A percentile compares a stretch with the other conserved stretches of the same genome.
Evolutionary conservation across 768 basidiomycete genomes (phyloP).

Genomic region (Megacollybia marginata): DNA sequence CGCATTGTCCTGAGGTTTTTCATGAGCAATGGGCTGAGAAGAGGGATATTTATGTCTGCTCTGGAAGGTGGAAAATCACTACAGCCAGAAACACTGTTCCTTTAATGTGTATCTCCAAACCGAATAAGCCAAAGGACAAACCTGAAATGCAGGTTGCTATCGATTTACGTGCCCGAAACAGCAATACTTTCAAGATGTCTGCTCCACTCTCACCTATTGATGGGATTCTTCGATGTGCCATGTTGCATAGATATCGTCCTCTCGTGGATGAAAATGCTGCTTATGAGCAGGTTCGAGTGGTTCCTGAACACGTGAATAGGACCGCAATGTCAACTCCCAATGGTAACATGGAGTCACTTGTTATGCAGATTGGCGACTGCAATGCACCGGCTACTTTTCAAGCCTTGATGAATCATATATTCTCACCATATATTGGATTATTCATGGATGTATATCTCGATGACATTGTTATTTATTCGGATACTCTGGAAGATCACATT

Average conservation of each 20-base stretch:
- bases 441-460: too few relatives aligned
- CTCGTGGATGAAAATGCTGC: conserved; percentile 29
- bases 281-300: conserved; percentile 32
- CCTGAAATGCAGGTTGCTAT: conserved; percentile 17
- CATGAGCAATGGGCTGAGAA: conserved; percentile 9
- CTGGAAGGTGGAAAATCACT: conserved; percentile 9
- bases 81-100: conserved; percentile 22
- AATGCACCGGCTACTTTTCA: too few relatives aligned
- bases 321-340: conserved; percentile 23
- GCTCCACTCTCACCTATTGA: conserved; percentile 11
- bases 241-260: conserved; percentile 11
- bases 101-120: conserved; percentile 13
- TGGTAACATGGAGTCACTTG: too few relatives aligned
- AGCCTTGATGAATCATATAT: too few relatives aligned
- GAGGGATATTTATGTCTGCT: not conserved
- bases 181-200: conserved; percentile 19
- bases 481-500: conserved; percentile 19
- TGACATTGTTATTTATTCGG: conserved; percentile 29
- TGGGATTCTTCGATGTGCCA: conserved; percentile 18
- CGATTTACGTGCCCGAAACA: conserved; percentile 20
- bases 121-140: conserved; percentile 15
- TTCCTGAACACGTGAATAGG: conserved; percentile 15
- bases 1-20: too few relatives aligned
- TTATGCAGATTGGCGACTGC: too few relatives aligned
- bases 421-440: too few relatives aligned